A percentile compares a stretch with the other conserved stretches of the same genome.
Conservation (phyloP, 1,284 basidiomycete genomes). For the Trametes versicolor region DNA sequence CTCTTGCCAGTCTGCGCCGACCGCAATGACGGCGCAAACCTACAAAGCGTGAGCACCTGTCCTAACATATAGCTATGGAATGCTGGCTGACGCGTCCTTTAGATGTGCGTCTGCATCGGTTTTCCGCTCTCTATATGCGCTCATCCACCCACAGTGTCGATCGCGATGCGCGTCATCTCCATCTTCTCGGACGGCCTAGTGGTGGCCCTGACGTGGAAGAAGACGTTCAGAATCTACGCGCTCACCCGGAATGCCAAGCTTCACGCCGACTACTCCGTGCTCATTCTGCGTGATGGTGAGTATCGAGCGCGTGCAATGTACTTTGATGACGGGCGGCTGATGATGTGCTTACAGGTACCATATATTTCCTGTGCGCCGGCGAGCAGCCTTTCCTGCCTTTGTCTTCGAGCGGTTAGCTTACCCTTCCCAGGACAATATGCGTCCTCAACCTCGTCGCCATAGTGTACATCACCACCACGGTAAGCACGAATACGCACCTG, state of each 20-base stretch:
- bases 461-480: slow-evolving; percentile 24
- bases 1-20: slow-evolving; percentile 28
- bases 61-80: neutral
- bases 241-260: slow-evolving; percentile 16
- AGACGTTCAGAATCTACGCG: slow-evolving; percentile 28
- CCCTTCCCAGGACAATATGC: slow-evolving; percentile 16
- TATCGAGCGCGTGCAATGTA: neutral
- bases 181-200: slow-evolving; percentile 35
- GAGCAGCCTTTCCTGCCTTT: neutral
- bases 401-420: neutral
- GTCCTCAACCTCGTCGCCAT: slow-evolving; percentile 30
- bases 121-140: neutral
- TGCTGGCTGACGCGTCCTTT: neutral
- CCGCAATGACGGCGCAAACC: slow-evolving; percentile 12
- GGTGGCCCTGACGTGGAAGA: slow-evolving; percentile 32
- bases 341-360: slow-evolving; percentile 10
- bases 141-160: slow-evolving; percentile 17
- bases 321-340: neutral
- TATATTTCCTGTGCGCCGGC: slow-evolving; percentile 29
- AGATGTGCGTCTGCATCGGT: slow-evolving; percentile 13
- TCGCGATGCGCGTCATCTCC: slow-evolving; percentile 29
- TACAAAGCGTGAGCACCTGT: slow-evolving; percentile 16
- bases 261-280: slow-evolving; percentile 21
- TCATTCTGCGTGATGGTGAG: slow-evolving; percentile 31
- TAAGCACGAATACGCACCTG: neutral